A percentile compares a stretch with the other conserved stretches of the same genome.
These are phyloP conservation scores for Sequoia sempervirens DNA, from an alignment of 75 land plant genomes.

Conservation along the genomic window DNA sequence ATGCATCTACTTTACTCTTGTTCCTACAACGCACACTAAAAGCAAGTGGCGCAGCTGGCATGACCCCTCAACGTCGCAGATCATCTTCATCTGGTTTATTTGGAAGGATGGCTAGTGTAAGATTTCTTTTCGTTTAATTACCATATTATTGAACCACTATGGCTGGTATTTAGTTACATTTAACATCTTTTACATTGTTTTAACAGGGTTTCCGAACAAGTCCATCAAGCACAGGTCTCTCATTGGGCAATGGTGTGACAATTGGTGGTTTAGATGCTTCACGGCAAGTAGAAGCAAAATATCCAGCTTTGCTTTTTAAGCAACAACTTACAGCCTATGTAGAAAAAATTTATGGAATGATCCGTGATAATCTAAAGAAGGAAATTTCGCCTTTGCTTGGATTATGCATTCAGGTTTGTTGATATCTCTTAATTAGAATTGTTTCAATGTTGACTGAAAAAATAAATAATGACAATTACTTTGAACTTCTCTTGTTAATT, in stretches of 20 bases:
- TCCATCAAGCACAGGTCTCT: conserved; percentile 61
- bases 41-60: conserved; percentile 75
- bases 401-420: conserved; percentile 81
- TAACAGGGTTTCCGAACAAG: conserved; percentile 76
- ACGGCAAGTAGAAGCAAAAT: conserved; percentile 91
- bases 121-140: not conserved
- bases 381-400: conserved; percentile 88
- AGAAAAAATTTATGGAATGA: conserved; percentile 92
- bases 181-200: not conserved
- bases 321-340: conserved; percentile 95
- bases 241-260: conserved; percentile 67
- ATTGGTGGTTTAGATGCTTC: conserved; percentile 67
- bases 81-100: conserved; percentile 60
- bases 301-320: conserved; percentile 92
- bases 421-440: not conserved
- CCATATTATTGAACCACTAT: not conserved
- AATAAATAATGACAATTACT: not conserved
- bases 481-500: not conserved
- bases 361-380: conserved; percentile 91
- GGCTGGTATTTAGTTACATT: not conserved
- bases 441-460: not conserved
- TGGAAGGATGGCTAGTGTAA: conserved; percentile 84
- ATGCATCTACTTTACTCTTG: conserved; percentile 64
- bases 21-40: conserved; percentile 69
- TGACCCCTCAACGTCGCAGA: conserved; percentile 75